Conservation (phyloP, 805 yeast species). For the Cyberlindnera amylophila region DNA sequence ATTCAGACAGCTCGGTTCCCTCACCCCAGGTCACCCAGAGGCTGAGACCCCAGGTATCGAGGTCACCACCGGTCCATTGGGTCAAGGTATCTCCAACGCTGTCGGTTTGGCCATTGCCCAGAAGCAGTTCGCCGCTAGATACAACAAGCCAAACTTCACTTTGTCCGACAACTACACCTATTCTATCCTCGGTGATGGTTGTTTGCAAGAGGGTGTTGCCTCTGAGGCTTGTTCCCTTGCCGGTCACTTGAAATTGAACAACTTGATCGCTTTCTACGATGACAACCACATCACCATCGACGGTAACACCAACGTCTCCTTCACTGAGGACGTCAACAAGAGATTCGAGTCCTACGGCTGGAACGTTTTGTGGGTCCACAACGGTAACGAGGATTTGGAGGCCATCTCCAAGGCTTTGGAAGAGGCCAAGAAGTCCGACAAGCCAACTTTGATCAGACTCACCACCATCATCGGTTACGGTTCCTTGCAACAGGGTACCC, state of each 20-base stretch:
- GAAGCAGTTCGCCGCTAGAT: conserved; percentile 85
- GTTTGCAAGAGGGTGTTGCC: conserved; percentile 97
- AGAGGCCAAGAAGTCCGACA: conserved; percentile 75
- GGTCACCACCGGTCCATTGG: conserved; percentile 98
- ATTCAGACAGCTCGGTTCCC: conserved; percentile 87
- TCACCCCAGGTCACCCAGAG: conserved; percentile 98
- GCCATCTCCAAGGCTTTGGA: conserved; percentile 73
- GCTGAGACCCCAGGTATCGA: conserved; percentile 88
- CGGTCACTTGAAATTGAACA: conserved; percentile 91
- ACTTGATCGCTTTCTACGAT: conserved; percentile 93
- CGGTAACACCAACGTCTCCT: conserved; percentile 84
- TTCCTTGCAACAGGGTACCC: conserved; percentile 79
- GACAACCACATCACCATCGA: conserved; percentile 96
- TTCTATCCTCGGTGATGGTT: conserved; percentile 91
- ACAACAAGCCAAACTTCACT: conserved; percentile 80
- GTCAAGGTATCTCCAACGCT: conserved; percentile 96
- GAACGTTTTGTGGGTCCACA: conserved; percentile 73
- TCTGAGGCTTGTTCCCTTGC: conserved; percentile 93
- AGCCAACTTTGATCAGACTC: conserved; percentile 88
- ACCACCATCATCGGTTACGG: conserved; percentile 94
- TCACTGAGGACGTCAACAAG: conserved; percentile 85
- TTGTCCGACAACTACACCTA: conserved; percentile 75
- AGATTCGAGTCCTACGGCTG: conserved; percentile 93
- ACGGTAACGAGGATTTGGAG: conserved; percentile 77
- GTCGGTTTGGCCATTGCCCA: conserved; percentile 97